Evolutionary conservation across 306 rosid genomes (phyloP).

Genomic region (Spatholobus suberectus): DNA sequence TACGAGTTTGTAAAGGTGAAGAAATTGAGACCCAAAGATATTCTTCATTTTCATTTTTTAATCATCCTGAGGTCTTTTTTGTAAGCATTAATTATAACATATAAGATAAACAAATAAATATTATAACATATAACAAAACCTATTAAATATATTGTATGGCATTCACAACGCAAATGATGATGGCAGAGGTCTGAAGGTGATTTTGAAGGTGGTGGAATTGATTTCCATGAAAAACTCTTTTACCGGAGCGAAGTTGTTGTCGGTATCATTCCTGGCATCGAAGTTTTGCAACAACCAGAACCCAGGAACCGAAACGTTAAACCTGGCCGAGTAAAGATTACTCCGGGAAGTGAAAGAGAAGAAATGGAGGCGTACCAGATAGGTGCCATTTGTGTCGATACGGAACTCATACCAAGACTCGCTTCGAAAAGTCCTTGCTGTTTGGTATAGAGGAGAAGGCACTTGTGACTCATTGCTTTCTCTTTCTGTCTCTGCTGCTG

Average conservation of each 20-base stretch:
- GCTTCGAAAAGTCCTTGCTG: slow-evolving; percentile 31
- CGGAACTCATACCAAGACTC: slow-evolving; percentile 18
- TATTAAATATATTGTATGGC: no score
- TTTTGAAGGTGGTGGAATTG: background rate
- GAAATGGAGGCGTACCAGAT: slow-evolving; percentile 63
- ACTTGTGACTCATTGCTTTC: background rate
- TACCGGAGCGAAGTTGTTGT: background rate
- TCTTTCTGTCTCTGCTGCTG: fast-evolving
- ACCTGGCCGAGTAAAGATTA: slow-evolving; percentile 42
- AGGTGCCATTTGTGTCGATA: background rate
- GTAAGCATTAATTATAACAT: no score
- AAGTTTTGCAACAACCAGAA: slow-evolving; percentile 41
- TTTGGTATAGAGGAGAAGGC: slow-evolving; percentile 34
- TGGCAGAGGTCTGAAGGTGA: slow-evolving; percentile 38
- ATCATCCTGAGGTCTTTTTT: no score
- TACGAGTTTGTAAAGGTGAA: no score
- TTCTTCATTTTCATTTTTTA: no score
- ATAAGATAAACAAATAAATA: no score
- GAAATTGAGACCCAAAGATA: no score
- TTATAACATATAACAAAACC: no score
- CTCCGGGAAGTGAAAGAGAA: slow-evolving; percentile 38
- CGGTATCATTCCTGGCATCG: background rate
- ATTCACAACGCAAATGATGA: slow-evolving; percentile 49
- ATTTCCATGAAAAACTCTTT: slow-evolving; percentile 44
- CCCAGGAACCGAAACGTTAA: slow-evolving; percentile 45